Base-by-base conservation (phyloP, 768 basidiomycete species). In the Rubroboletus satanas region DNA sequence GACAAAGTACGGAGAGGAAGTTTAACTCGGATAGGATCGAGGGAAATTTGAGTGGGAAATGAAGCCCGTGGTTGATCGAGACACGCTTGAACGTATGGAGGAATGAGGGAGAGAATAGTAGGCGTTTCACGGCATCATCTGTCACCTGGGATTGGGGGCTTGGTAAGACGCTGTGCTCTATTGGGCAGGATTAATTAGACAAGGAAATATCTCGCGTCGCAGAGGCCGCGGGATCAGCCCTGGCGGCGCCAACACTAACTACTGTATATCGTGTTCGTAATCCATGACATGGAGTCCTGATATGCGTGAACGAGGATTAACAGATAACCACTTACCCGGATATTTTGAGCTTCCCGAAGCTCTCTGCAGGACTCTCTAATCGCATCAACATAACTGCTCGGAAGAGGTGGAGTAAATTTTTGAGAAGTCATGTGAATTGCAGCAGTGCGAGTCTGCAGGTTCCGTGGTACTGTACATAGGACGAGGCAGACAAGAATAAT, bases 11-110 rank as follows among this genome's bases (percentile, higher is more conserved):
- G 43, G 85, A 83, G n/a, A 94, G 73, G 29, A 94, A 74, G 68
- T 93, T 94, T 55, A 96, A 75, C 71, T 96, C 93, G 41, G 87
- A 81, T 5, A 83, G 71, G 18, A 78, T 70, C 0, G 87, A 86
- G 36, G 87, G 75, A 62, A 94, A 96, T 3, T 85, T 84, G 48
- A 96, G 80, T 2, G 93, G 93, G 54, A 95, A 75, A 7, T 81
- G 75, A 47, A 92, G 75, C 29, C 90, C 90, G 70, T 93, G 89
- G 17, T 77, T 70, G 15, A 70, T 63, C 8, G 84, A 84, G 3
- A 88, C 79, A 48, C 83, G 79, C 54, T 79, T 73, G 69, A 84
- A 88, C 2, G 85, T 82, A 39, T 72, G 69, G 8, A 75, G 77
- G 66, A 92, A 89, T 0, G 83, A 77, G 10, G 83, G 76, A 7